phyloP scores from a whole-genome alignment of 2,329 filamentous ascomycete species.

The Paecilomyces sp. region DNA sequence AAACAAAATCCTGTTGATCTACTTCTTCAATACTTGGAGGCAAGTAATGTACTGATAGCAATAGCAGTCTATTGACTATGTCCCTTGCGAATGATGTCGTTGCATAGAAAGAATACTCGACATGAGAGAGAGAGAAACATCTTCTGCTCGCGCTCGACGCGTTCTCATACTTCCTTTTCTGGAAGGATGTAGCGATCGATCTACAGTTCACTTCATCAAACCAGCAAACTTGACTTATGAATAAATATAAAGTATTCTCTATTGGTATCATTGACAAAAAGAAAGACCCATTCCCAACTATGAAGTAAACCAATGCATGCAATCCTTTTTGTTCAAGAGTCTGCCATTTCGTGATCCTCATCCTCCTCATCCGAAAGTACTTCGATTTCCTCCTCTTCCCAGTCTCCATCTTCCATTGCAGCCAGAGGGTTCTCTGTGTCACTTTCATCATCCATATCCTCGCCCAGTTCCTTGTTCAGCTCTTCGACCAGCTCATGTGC shows the following conservation, averaged over 20 bases:
- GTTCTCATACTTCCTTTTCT: neutral
- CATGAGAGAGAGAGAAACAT: neutral
- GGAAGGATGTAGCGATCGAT: neutral
- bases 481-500: conserved; percentile 38
- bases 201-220: neutral
- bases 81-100: neutral
- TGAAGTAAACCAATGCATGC: conserved; percentile 13
- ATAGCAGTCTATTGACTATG: neutral
- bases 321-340: conserved; percentile 28
- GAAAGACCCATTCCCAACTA: neutral
- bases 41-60: neutral
- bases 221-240: neutral
- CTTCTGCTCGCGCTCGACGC: neutral
- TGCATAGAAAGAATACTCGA: neutral
- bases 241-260: conserved; percentile 8
- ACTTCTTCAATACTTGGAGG: neutral
- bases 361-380: conserved; percentile 39
- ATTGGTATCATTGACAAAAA: conserved; percentile 21
- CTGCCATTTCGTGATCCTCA: conserved; percentile 49
- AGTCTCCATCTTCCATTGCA: conserved; percentile 44
- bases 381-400: conserved; percentile 50
- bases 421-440: conserved; percentile 49
- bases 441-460: conserved; percentile 48
- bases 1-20: conserved; percentile 1
- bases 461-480: conserved; percentile 59